Evolutionary conservation across 2,329 filamentous ascomycete genomes (phyloP), one percentile per base, ranked within the genome.

Genomic region (Pseudomassariella vexata): DNA sequence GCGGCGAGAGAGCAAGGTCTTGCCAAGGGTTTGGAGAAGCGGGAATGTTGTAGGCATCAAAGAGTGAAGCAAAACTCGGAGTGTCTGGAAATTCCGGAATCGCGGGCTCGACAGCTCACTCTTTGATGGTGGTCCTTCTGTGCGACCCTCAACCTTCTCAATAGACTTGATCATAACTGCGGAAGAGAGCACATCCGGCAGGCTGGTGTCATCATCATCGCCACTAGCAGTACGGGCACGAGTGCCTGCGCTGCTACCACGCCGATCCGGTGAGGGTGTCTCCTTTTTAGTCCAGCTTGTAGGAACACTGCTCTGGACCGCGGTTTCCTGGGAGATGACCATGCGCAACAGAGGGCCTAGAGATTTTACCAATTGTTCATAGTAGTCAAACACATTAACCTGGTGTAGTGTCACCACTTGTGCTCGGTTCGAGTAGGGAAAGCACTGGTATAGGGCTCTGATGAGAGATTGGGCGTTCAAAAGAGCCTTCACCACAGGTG

Each of bases 331-430:
- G 57, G 81, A 82, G n/a, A 94, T 70, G 37, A 87, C 84, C 32
- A 82, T 81, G 24, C 84, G 76, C 42, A 95, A 73, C 11, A 98
- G 63, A 16, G 79, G 79, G 4, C 87, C 88, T 20, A 96, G 70
- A 17, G 79, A 78, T 40, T 77, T 73, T 16, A 94, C 72, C 22
- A 95, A 63, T n/a, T 68, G 61, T 26, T 77, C 67, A 52, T 94
- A 94, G 53, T 86, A 81, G 54, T 96, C 90, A 19, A 81, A 86
- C 15, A 94, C 72, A 50, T 94, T 94, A 45, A 94, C 73, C 17
- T 78, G 73, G 34, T 76, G 78, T 48, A 95, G 84, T 9, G 82
- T 73, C 19, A 77, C 73, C 8, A 64, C 65, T 31, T 75, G 69
- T 17, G 79, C 74, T 36, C 86, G 73, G 33, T 76, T 73, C 36